Evolutionary conservation across 2,329 filamentous ascomycete genomes (phyloP).

Genomic region (Leptographium procerum): DNA sequence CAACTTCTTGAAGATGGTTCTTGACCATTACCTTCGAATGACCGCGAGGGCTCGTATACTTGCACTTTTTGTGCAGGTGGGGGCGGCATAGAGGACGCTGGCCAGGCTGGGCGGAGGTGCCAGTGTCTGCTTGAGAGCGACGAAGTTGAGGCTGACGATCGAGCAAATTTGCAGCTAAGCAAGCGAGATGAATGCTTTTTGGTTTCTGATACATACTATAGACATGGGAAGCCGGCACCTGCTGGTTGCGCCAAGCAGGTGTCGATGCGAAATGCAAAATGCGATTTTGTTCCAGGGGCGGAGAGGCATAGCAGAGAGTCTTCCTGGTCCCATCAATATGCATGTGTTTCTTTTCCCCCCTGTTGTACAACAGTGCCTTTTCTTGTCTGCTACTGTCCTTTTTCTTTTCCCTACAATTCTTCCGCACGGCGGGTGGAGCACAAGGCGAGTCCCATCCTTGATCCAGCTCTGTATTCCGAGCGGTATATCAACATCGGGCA

Average conservation of each 20-base stretch:
- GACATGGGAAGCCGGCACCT: not conserved
- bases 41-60: too few relatives aligned
- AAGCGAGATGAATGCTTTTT: not conserved
- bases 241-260: not conserved
- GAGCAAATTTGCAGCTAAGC: not conserved
- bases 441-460: slow-evolving; percentile 66
- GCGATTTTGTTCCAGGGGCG: not conserved
- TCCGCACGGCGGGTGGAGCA: slow-evolving; percentile 65
- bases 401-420: not conserved
- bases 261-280: not conserved
- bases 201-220: not conserved
- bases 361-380: slow-evolving; percentile 6
- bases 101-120: too few relatives aligned
- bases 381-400: slow-evolving; percentile 5
- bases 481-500: slow-evolving; percentile 40
- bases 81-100: not conserved
- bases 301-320: not conserved
- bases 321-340: not conserved
- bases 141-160: not conserved
- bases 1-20: not conserved
- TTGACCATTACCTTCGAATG: too few relatives aligned
- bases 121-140: not conserved
- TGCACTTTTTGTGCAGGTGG: too few relatives aligned
- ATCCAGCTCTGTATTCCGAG: slow-evolving; percentile 63
- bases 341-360: not conserved